A percentile compares a stretch with the other conserved stretches of the same genome.
Conservation (phyloP, 1,139 yeast species). For the Debaryomyces sp. region DNA sequence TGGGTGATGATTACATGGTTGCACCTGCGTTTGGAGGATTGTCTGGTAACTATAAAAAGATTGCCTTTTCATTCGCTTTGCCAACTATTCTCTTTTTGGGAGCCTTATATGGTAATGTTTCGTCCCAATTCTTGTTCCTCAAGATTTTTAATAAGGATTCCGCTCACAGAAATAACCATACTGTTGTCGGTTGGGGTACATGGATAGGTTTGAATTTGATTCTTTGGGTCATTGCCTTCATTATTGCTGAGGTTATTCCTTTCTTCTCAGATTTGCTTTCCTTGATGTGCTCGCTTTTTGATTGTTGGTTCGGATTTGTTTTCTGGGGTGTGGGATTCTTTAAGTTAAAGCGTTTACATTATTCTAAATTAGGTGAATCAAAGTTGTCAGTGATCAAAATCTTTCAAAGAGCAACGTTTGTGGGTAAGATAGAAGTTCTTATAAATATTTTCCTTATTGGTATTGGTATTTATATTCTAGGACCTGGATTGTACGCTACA, state of each 20-base stretch:
- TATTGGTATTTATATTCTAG: constrained; percentile 55
- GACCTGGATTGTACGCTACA: constrained; percentile 61
- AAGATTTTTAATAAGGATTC: constrained; percentile 46
- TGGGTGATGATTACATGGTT: constrained; percentile 55
- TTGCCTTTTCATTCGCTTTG: constrained; percentile 61
- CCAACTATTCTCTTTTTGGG: constrained; percentile 64
- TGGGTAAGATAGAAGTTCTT: constrained; percentile 34
- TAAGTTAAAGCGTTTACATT: constrained; percentile 34
- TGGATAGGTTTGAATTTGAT: constrained; percentile 49
- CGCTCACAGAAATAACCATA: constrained; percentile 49
- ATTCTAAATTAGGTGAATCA: constrained; percentile 23
- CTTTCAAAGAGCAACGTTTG: constrained; percentile 21
- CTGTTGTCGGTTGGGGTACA: constrained; percentile 53
- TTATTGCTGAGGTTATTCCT: constrained; percentile 65
- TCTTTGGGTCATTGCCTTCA: constrained; percentile 57
- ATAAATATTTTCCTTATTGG: constrained; percentile 41
- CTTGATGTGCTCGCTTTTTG: constrained; percentile 64
- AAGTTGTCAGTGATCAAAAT: constrained; percentile 17
- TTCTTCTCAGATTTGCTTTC: constrained; percentile 61
- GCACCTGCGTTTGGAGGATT: constrained; percentile 65
- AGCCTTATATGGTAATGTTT: constrained; percentile 55
- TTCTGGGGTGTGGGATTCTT: constrained; percentile 67
- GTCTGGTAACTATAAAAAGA: constrained; percentile 46
- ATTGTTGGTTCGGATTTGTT: constrained; percentile 66
- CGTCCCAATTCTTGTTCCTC: constrained; percentile 53